Base-by-base conservation (phyloP, 345 rosid species). In the Hibiscus tridactylites region DNA sequence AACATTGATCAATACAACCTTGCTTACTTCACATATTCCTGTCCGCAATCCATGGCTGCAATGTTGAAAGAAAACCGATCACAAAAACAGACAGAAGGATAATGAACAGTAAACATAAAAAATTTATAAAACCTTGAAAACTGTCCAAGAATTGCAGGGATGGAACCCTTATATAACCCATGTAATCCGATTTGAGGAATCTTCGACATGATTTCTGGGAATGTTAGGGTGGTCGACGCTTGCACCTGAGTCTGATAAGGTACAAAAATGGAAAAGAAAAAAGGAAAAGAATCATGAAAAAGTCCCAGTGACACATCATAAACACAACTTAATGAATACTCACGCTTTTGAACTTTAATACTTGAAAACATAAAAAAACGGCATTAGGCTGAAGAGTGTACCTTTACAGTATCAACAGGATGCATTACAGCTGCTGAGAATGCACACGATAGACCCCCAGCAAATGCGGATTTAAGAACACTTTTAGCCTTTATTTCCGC, bases 381-480 rank as follows among this genome's bases (percentile, higher is more conserved):
- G 13, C 4, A 75, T 46, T 7, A 70, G 47, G 69, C 64, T 31
- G 59, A 70, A 76, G 42, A 76, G 74, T 65, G 72, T 75, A 80
- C 99, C 91, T 95, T 95, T 74, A 95, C 82, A 31, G 97, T 87
- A 80, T 94, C 98, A 71, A 94, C 82, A 4, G 98, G 97, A 77
- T 91, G 92, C 98, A 95, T 73, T 56, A 95, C 66, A 66, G 90
- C 81, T 73, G 91, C 80, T 60, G 99, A 95, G 73, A 95, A 90
- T 72, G 97, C 99, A 85, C 94, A 88, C 39, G 99, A 88, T 65
- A 95, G 88, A 61, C 98, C 99, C 65, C 99, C 99, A 9, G 99
- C 99, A 83, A 95, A 80, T 61, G 99, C 99, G 72, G 99, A 89
- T 81, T 84, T 87, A 57, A 95, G 80, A 80, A 95, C 97, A 81